Conservation (phyloP, 768 basidiomycete genomes). For the Russula brevipes region DNA sequence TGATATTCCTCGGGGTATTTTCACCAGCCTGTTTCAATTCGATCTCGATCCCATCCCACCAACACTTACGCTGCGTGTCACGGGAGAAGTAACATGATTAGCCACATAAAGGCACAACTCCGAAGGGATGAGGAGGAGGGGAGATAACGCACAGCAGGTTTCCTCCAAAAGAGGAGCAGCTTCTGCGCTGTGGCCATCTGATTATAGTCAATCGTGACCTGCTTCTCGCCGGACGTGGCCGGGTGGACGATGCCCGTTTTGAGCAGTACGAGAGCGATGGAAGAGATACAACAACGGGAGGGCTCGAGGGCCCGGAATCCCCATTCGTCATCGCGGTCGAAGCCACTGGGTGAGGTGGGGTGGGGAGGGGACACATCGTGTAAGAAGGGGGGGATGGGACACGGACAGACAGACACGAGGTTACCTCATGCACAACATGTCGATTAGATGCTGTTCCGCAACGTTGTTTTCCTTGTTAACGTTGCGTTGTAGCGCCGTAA, state of each 20-base stretch:
- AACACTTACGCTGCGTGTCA: constrained; percentile 82
- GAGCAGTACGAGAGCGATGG: constrained; percentile 93
- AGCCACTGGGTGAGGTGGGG: constrained; percentile 56
- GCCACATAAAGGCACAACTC: constrained; percentile 13
- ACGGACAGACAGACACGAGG: constrained; percentile 31
- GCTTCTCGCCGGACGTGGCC: constrained; percentile 49
- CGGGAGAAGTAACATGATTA: neutral
- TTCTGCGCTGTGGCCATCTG: constrained; percentile 99
- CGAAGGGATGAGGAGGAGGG: constrained; percentile 4
- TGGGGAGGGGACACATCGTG: neutral
- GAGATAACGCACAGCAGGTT: constrained; percentile 81
- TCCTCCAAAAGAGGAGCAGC: constrained; percentile 95
- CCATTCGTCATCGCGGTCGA: constrained; percentile 97
- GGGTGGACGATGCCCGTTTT: constrained; percentile 87
- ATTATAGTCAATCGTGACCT: constrained; percentile 77
- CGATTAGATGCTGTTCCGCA: constrained; percentile 98
- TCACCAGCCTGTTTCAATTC: constrained; percentile 61
- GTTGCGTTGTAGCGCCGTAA: constrained; percentile 96
- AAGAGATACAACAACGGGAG: constrained; percentile 94
- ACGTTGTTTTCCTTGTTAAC: constrained; percentile 99
- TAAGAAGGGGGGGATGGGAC: constrained; percentile 13
- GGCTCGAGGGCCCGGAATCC: constrained; percentile 96
- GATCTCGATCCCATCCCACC: constrained; percentile 98
- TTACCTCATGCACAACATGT: constrained; percentile 99
- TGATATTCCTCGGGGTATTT: constrained; percentile 53